Conservation (phyloP, 345 rosid genomes). For the Arabidopsis arenosa region DNA sequence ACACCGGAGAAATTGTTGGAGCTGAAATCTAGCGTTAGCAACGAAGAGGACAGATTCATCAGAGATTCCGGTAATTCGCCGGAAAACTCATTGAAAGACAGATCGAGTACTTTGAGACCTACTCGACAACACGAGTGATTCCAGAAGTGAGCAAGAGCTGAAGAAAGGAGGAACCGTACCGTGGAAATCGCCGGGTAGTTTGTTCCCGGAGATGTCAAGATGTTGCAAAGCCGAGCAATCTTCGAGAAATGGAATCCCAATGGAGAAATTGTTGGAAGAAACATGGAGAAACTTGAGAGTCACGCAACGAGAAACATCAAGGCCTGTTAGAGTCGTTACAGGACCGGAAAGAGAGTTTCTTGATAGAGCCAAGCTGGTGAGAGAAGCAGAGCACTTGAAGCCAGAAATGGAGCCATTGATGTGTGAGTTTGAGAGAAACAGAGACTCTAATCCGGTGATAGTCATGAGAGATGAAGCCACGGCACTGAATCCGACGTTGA, state of each 20-base stretch:
- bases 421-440: conserved; percentile 54
- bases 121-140: conserved; percentile 59
- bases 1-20: conserved; percentile 69
- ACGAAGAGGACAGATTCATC: conserved; percentile 54
- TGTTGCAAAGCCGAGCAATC: conserved; percentile 67
- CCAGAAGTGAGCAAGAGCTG: conserved; percentile 64
- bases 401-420: conserved; percentile 69
- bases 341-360: conserved; percentile 68
- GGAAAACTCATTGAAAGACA: conserved; percentile 62
- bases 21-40: conserved; percentile 81
- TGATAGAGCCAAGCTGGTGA: conserved; percentile 78
- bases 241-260: conserved; percentile 58
- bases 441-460: conserved; percentile 59
- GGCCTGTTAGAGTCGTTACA: conserved; percentile 51
- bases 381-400: conserved; percentile 68
- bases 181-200: conserved; percentile 65
- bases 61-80: conserved; percentile 74
- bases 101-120: conserved; percentile 61
- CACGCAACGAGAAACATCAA: conserved; percentile 68
- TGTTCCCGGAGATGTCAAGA: conserved; percentile 81
- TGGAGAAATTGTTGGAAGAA: conserved; percentile 76
- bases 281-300: conserved; percentile 67
- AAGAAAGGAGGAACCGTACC: conserved; percentile 72
- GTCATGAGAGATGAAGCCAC: conserved; percentile 63
- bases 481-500: conserved; percentile 61